Evolutionary conservation across 1,139 yeast species (phyloP).

Genomic region (Suhomyces atakaporum): DNA sequence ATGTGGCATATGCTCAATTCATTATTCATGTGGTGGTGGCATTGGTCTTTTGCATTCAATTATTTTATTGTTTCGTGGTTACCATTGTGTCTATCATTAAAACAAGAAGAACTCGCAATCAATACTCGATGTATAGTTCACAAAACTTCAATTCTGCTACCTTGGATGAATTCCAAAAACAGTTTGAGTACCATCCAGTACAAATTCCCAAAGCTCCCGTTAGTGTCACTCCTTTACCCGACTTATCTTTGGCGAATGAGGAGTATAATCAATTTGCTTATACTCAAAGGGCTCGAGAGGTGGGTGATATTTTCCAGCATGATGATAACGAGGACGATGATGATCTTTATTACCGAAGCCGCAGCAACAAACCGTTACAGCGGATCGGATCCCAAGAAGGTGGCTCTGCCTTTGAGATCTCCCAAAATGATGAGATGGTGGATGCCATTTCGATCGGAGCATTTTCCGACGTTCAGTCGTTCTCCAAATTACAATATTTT

Average conservation of each 20-base stretch:
- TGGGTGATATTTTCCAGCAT: neutral
- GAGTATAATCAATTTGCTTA: slow-evolving; percentile 7
- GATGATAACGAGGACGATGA: slow-evolving; percentile 15
- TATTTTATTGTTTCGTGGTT: slow-evolving; percentile 31
- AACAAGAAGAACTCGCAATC: slow-evolving; percentile 11
- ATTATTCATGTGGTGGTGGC: slow-evolving; percentile 42
- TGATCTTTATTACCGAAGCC: slow-evolving; percentile 16
- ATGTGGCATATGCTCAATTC: slow-evolving; percentile 45
- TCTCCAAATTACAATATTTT: slow-evolving; percentile 14
- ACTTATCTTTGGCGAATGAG: slow-evolving; percentile 1
- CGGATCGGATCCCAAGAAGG: neutral
- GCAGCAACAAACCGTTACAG: slow-evolving; percentile 10
- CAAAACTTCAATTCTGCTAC: slow-evolving; percentile 14
- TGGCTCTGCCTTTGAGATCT: neutral
- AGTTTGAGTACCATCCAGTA: slow-evolving; percentile 39
- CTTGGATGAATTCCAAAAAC: slow-evolving; percentile 28
- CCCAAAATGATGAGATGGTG: slow-evolving; percentile 11
- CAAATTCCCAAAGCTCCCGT: slow-evolving; percentile 6
- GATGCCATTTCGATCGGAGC: slow-evolving; percentile 1
- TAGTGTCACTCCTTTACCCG: slow-evolving; percentile 1
- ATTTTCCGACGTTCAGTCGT: slow-evolving; percentile 12
- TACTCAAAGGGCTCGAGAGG: neutral
- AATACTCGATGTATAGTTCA: slow-evolving; percentile 9
- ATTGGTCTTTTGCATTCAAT: slow-evolving; percentile 35
- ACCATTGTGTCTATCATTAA: slow-evolving; percentile 30